Conservation (phyloP, 495 filamentous ascomycete genomes). For the Neurospora sp. region DNA sequence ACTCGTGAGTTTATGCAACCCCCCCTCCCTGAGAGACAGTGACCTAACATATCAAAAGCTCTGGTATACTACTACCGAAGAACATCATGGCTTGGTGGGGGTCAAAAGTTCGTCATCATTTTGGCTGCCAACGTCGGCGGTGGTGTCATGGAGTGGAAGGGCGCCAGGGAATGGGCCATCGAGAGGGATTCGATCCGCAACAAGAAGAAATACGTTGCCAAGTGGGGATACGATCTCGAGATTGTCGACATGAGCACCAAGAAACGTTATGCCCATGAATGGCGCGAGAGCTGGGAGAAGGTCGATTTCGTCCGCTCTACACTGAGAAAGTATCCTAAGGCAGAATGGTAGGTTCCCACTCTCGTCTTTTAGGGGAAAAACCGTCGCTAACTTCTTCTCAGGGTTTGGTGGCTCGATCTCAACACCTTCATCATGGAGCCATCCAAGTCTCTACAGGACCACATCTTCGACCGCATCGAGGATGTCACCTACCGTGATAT, state of each 20-base stretch:
- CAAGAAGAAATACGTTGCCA: constrained; percentile 75
- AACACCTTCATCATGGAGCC: constrained; percentile 99
- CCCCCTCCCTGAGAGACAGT: background rate
- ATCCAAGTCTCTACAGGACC: constrained; percentile 76
- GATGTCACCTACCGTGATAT: constrained; percentile 87
- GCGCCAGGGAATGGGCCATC: constrained; percentile 93
- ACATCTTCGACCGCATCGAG: constrained; percentile 75
- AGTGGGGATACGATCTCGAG: constrained; percentile 94
- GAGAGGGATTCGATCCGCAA: constrained; percentile 94
- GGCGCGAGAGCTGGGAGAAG: constrained; percentile 99
- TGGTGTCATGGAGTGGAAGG: constrained; percentile 99
- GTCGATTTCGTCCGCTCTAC: constrained; percentile 87
- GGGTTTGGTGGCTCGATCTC: constrained; percentile 99
- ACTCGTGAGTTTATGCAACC: constrained; percentile 48
- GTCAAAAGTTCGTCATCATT: constrained; percentile 87
- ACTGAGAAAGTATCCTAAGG: constrained; percentile 87
- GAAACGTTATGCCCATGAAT: constrained; percentile 97
- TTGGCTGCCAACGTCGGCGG: constrained; percentile 89
- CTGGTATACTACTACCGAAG: constrained; percentile 39
- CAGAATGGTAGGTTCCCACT: constrained; percentile 69
- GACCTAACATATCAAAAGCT: constrained; percentile 18
- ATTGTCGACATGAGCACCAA: constrained; percentile 97
- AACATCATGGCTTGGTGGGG: constrained; percentile 56
- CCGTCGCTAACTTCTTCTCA: constrained; percentile 29
- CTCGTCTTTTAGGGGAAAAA: background rate